Base-by-base conservation (phyloP, 176 grass and related monocot species). In the Cocos nucifera region DNA sequence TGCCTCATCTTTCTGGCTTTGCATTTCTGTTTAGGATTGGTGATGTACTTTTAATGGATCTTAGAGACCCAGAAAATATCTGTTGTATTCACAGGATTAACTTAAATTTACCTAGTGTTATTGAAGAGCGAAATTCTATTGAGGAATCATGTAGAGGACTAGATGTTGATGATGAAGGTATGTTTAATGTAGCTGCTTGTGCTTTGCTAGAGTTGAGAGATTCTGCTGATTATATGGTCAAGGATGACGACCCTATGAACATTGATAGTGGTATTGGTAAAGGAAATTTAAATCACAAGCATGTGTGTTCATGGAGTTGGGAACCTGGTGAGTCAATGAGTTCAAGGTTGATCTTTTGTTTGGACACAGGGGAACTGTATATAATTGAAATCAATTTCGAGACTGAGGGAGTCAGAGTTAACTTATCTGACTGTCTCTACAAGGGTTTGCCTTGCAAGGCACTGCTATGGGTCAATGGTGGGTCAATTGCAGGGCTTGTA, bases 261-360 rank as follows among this genome's bases (percentile, higher is more conserved):
- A 89, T 98, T 61, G 87, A 98, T 69, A 86, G 66, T 64, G 79
- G 69, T 73, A 80, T 79, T 59, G 83, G 54, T 35, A 82, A 81
- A 72, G 66, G 63, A 63, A 71, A 29, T 73, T 63, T 77, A 15
- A 76, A 82, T 78, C 71, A 71, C 68, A 98, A 73, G 67, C 55
- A 83, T 26, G 70, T 92, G 75, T 98, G 81, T 60, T 91, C 93
- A 54, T 98, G 87, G 87, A 92, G 81, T 73, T 98, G 93, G 93
- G 81, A 92, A 80, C 93, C 87, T 83, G 62, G 59, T 48, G 67
- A 22, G 15, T 70, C 27, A 72, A 80, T 76, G 66, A 72, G 54
- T 57, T 65, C 93, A 22, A 91, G 79, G 73, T 67, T 98, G 57
- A 57, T 98, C 56, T 85, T 88, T 80, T 98, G 93, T 63, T 71